Conservation (phyloP, 495 filamentous ascomycete species). For the Parathielavia appendiculata region DNA sequence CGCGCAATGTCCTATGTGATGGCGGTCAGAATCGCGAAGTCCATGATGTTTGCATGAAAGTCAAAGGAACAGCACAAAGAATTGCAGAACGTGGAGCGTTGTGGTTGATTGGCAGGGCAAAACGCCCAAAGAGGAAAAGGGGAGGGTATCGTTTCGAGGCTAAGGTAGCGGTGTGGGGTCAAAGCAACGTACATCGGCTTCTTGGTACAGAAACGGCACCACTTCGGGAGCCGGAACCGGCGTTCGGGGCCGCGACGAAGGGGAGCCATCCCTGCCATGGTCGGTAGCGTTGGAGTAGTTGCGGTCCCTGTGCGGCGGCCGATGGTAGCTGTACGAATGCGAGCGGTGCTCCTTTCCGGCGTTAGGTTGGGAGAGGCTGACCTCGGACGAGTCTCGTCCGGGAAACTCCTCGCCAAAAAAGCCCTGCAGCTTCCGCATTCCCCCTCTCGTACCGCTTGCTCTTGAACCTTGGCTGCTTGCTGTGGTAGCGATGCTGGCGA, state of each 20-base stretch:
- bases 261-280: conserved; percentile 58
- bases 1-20: conserved; percentile 64
- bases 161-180: conserved; percentile 18
- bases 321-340: conserved; percentile 54
- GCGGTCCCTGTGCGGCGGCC: conserved; percentile 57
- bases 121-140: conserved; percentile 4
- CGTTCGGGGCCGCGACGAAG: conserved; percentile 68
- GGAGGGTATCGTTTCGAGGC: conserved; percentile 9
- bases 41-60: neutral
- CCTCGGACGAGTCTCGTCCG: conserved; percentile 64
- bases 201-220: conserved; percentile 92
- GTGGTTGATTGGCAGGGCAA: neutral
- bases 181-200: conserved; percentile 60
- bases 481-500: conserved; percentile 77
- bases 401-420: conserved; percentile 86
- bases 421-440: conserved; percentile 68
- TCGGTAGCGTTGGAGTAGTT: conserved; percentile 70
- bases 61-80: neutral
- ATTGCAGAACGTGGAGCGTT: conserved; percentile 4
- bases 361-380: conserved; percentile 55
- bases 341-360: conserved; percentile 48
- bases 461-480: conserved; percentile 88
- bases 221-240: conserved; percentile 91
- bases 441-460: conserved; percentile 60
- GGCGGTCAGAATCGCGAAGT: conserved; percentile 16